phyloP scores from a whole-genome alignment of 2,329 filamentous ascomycete genomes.

The Colletotrichum caudatum region DNA sequence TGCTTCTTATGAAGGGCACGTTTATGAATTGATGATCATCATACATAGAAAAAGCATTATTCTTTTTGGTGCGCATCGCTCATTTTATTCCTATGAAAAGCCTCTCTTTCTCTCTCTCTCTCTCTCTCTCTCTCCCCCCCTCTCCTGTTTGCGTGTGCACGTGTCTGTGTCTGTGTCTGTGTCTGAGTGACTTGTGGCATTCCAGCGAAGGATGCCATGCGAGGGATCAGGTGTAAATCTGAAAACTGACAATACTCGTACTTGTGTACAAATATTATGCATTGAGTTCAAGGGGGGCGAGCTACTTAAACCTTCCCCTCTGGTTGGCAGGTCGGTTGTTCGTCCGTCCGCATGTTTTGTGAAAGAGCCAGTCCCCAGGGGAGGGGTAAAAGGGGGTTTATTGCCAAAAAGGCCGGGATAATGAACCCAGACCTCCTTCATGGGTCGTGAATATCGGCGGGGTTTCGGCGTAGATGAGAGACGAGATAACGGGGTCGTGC shows the following conservation, averaged over 20 bases:
- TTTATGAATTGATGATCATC: slow-evolving; percentile 41
- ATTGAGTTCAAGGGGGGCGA: not conserved
- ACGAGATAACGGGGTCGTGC: slow-evolving; percentile 12
- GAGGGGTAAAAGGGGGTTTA: not conserved
- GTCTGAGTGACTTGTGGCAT: not conserved
- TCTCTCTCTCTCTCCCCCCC: no score
- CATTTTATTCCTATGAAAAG: slow-evolving; percentile 20
- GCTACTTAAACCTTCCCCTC: no score
- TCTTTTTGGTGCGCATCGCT: slow-evolving; percentile 18
- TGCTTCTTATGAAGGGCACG: slow-evolving; percentile 39
- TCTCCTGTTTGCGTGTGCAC: not conserved
- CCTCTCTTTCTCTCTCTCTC: not conserved
- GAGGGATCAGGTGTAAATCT: not conserved
- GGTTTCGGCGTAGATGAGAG: not conserved
- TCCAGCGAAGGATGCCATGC: not conserved
- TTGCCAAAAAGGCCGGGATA: not conserved
- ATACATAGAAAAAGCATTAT: slow-evolving; percentile 37
- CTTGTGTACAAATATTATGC: not conserved
- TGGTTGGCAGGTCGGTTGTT: slow-evolving; percentile 9
- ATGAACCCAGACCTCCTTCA: not conserved
- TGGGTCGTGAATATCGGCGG: not conserved
- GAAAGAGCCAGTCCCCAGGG: not conserved
- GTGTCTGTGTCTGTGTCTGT: not conserved
- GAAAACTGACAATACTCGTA: slow-evolving; percentile 12
- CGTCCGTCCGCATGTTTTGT: slow-evolving; percentile 3